These are phyloP conservation scores for Fraxinus sp. DNA, from an alignment of 305 asterid genomes.

Conservation along the genomic window DNA sequence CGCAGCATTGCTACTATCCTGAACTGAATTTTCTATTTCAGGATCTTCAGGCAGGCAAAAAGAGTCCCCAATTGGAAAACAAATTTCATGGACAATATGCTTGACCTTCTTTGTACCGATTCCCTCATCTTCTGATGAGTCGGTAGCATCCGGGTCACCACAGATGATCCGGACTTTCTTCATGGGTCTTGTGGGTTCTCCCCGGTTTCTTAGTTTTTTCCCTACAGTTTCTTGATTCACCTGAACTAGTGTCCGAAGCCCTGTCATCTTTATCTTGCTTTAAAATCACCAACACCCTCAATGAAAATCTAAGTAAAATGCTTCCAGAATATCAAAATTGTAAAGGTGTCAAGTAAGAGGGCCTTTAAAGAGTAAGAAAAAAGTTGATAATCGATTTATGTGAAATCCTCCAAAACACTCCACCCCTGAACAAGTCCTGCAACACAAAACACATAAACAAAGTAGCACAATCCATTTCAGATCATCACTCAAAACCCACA, in stretches of 20 bases:
- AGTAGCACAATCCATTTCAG: conserved; percentile 20
- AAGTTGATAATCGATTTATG: conserved; percentile 53
- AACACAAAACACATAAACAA: conserved; percentile 11
- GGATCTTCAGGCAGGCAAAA: background rate
- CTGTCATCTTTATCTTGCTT: background rate
- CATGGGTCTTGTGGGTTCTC: conserved; percentile 28
- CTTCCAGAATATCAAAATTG: background rate
- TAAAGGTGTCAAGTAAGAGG: conserved; percentile 35
- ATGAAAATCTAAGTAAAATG: conserved; percentile 18
- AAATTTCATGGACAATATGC: conserved; percentile 50
- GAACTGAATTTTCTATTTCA: conserved; percentile 38
- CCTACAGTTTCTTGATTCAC: conserved; percentile 21
- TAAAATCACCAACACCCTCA: conserved; percentile 24
- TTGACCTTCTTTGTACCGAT: conserved; percentile 33
- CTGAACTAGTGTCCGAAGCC: conserved; percentile 22
- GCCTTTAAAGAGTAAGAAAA: conserved; percentile 62
- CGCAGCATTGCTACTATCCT: conserved; percentile 38
- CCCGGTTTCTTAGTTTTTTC: conserved; percentile 30
- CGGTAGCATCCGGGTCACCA: conserved; percentile 66
- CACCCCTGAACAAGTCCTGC: conserved; percentile 96
- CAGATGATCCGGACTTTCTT: conserved; percentile 57
- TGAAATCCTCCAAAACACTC: conserved; percentile 88
- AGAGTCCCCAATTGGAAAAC: conserved; percentile 27
- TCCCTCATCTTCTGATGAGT: conserved; percentile 45
- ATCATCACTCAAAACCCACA: conserved; percentile 36